phyloP scores from a whole-genome alignment of 192 early-diverging fungal species.

The Coemansia sp. region DNA sequence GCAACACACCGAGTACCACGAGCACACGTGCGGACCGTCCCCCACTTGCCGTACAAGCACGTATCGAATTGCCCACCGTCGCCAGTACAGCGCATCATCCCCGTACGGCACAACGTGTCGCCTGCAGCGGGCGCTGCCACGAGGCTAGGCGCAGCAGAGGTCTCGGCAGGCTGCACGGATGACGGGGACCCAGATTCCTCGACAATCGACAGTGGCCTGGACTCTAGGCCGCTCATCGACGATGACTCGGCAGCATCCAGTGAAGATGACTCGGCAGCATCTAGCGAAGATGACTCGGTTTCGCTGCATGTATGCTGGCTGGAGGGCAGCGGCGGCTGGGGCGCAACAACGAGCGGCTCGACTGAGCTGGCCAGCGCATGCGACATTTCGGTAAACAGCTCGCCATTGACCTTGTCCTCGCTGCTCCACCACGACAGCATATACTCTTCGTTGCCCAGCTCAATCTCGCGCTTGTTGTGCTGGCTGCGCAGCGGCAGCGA shows the following conservation, averaged over 20 bases:
- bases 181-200: neutral
- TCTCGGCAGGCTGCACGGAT: neutral
- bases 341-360: neutral
- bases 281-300: neutral
- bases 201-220: neutral
- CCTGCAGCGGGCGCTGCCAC: neutral
- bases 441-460: slow-evolving; percentile 3
- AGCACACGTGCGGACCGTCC: slow-evolving; percentile 24
- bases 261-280: neutral
- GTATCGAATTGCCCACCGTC: slow-evolving; percentile 27
- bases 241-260: too few relatives aligned
- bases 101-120: neutral
- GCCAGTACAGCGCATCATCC: slow-evolving; percentile 20
- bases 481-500: slow-evolving; percentile 2
- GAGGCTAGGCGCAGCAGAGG: neutral
- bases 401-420: neutral
- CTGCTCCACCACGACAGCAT: slow-evolving; percentile 5
- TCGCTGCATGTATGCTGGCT: neutral
- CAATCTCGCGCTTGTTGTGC: neutral
- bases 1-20: slow-evolving; percentile 24
- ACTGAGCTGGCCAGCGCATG: neutral
- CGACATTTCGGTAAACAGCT: neutral
- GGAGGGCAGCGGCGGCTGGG: neutral
- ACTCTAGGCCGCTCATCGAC: too few relatives aligned
- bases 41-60: slow-evolving; percentile 42